phyloP scores from a whole-genome alignment of 768 basidiomycete species.

The Paxillus involutus region DNA sequence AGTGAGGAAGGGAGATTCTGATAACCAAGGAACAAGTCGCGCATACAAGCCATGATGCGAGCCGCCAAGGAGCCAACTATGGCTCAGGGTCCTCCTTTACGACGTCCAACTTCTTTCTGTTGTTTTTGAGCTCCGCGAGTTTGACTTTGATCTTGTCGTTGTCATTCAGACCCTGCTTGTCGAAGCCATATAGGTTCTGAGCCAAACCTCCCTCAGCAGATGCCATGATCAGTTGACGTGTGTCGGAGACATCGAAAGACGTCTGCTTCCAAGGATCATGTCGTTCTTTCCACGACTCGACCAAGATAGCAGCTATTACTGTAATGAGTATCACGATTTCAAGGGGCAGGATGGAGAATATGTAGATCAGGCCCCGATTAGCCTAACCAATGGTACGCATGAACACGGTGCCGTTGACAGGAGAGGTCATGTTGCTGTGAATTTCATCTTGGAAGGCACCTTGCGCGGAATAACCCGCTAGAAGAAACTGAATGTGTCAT shows the following conservation, averaged over 20 bases:
- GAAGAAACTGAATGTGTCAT: not conserved
- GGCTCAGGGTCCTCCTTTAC: no score
- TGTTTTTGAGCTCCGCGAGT: no score
- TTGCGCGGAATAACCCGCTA: not conserved
- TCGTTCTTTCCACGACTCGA: not conserved
- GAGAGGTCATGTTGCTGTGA: not conserved
- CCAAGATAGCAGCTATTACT: not conserved
- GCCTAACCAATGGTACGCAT: slow-evolving; percentile 2
- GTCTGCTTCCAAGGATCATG: not conserved
- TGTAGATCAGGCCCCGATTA: not conserved
- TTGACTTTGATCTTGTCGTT: no score
- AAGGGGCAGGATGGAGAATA: slow-evolving; percentile 2
- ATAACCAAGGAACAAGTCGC: no score
- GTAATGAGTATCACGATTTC: not conserved
- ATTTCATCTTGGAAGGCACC: not conserved
- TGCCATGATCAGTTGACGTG: slow-evolving; percentile 3
- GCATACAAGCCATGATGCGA: no score
- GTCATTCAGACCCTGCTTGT: no score
- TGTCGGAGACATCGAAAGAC: not conserved
- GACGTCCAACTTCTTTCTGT: no score
- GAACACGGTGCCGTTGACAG: slow-evolving; percentile 1
- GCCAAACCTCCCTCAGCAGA: not conserved
- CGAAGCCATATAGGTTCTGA: no score
- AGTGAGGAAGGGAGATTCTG: no score
- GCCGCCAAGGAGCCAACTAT: no score